Evolutionary conservation across 306 rosid genomes (phyloP).

Genomic region (Alnus rubra): DNA sequence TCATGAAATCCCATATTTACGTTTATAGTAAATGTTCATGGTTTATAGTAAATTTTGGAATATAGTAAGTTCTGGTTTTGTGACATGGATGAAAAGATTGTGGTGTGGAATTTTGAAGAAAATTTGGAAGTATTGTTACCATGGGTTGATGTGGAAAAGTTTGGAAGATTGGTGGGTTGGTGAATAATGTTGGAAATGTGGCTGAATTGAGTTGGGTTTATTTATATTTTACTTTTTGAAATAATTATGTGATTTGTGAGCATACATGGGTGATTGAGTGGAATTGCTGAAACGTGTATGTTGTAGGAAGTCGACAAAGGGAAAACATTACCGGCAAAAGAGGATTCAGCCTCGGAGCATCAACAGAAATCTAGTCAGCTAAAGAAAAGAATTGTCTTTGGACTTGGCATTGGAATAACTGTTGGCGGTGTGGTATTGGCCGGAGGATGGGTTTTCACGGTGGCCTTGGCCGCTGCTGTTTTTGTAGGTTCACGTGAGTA

Average conservation of each 20-base stretch:
- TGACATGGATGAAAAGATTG: not conserved
- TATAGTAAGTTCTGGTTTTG: not conserved
- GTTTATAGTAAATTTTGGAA: not conserved
- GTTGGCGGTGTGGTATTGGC: conserved; percentile 77
- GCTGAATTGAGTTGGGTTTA: not conserved
- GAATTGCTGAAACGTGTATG: conserved; percentile 25
- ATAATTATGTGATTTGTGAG: not conserved
- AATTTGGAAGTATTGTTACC: not conserved
- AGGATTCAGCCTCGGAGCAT: conserved; percentile 40
- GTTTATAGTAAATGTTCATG: not conserved
- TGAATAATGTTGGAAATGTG: not conserved
- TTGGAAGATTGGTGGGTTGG: not conserved
- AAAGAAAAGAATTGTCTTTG: conserved; percentile 69
- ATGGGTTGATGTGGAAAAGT: not conserved
- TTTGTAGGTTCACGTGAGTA: conserved; percentile 84
- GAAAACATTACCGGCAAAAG: conserved; percentile 13
- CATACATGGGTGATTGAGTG: conserved; percentile 10
- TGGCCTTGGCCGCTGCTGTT: conserved; percentile 65
- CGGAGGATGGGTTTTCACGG: conserved; percentile 86
- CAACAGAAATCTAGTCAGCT: conserved; percentile 61
- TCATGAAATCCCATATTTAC: too few species aligned
- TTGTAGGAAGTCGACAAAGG: conserved; percentile 44
- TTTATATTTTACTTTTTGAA: not conserved
- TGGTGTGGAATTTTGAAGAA: not conserved
- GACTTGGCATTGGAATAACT: conserved; percentile 82